Base-by-base conservation (phyloP, 2,329 filamentous ascomycete genomes). In the Lasiodiplodia gonubiensis region DNA sequence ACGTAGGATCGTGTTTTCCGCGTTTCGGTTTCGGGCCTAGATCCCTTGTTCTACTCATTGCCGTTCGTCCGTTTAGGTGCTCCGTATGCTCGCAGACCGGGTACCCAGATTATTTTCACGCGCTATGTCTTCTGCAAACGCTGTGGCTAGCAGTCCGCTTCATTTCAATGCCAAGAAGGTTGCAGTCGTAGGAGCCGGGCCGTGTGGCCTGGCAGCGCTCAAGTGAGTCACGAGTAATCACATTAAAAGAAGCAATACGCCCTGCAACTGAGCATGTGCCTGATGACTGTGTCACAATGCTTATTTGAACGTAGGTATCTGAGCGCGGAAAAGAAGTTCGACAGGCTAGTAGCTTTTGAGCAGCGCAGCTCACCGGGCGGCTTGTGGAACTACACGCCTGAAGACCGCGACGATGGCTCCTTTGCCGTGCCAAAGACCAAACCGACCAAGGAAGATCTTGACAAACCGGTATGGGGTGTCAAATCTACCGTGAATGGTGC, bases 171-270 rank as follows among this genome's bases (percentile, higher is more conserved):
- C 91, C 59, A 84, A 84, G 68, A 86, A 80, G 54, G 84, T 97
- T 70, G 92, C 92, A 71, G 84, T 97, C 69, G 88, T 97, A 71
- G 94, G 94, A 25, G 93, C 91, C 11, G 94, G 94, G 0, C 92
- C 94, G 0, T 87, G 87, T 70, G 94, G 94, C 4, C 83, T 97
- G 4, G 87, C 90, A 30, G 88, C 90, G 27, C 92, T 92, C 64
- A 95, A 93, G 84, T 84, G 75, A 67, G 74, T 67, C 65, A 48
- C 27, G 27, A 46, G 12, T 16, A 25, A 46, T 54, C n/a, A 51
- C 23, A 57, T 42, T 10, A 37, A 18, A 42, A 42, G 39, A 42
- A 14, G 18, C 42, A 8, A 4, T 21, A 4, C 42, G 8, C 7
- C 21, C 18, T 46, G 4, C 42, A 46, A 4, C 8, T 1, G 14